phyloP scores from a whole-genome alignment of 345 rosid genomes.

The Hibiscus tridactylites region DNA sequence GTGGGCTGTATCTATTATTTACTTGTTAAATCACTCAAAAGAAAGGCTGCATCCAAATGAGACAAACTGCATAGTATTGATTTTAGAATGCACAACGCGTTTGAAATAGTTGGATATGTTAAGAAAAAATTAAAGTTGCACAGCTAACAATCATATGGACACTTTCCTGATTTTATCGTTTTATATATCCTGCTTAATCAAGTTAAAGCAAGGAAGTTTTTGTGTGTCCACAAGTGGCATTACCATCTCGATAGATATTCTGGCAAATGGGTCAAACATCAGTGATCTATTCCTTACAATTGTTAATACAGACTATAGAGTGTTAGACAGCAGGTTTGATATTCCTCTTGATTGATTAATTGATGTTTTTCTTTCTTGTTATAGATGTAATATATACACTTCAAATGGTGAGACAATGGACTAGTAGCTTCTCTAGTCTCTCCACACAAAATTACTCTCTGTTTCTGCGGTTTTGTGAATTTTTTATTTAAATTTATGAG shows the following conservation, averaged over 20 bases:
- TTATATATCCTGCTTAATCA: too few species aligned
- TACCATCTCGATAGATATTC: too few species aligned
- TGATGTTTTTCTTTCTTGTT: background rate
- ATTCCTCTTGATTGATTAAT: background rate
- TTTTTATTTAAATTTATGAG: background rate
- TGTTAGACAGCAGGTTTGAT: background rate
- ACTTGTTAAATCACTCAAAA: background rate
- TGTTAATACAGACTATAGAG: background rate
- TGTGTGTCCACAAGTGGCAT: too few species aligned
- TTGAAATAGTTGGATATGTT: background rate
- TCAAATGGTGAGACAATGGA: background rate
- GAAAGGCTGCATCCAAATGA: background rate
- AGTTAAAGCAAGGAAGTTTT: too few species aligned
- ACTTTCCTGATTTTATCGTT: too few species aligned
- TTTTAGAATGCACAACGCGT: background rate
- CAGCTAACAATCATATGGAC: too few species aligned
- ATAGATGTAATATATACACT: background rate
- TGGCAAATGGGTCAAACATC: background rate
- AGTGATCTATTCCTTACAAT: background rate
- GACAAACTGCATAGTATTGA: background rate
- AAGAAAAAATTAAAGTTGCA: too few species aligned
- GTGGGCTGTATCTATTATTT: background rate
- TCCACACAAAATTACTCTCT: background rate
- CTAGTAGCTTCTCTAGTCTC: background rate
- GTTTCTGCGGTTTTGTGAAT: background rate